Conservation (phyloP, 2,329 filamentous ascomycete species). For the Tolypocladium amazonense region DNA sequence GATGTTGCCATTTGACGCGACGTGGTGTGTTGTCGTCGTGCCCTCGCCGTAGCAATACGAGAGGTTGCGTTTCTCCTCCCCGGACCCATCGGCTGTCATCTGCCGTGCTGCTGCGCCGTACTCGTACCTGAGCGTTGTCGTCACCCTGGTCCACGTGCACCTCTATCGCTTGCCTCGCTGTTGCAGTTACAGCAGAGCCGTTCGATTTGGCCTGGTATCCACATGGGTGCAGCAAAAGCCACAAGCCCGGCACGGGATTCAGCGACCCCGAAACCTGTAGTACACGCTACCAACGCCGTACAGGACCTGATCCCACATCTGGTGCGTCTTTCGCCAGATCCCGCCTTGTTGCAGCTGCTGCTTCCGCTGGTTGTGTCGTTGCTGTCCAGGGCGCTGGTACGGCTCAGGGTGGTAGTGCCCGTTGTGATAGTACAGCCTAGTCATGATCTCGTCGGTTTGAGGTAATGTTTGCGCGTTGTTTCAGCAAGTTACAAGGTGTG, state of each 20-base stretch:
- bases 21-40: neutral
- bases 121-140: neutral
- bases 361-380: neutral
- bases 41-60: neutral
- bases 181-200: neutral
- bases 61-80: neutral
- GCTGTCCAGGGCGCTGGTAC: slow-evolving; percentile 2
- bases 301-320: slow-evolving; percentile 28
- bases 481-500: neutral
- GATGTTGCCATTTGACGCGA: neutral
- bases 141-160: neutral
- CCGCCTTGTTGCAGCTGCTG: slow-evolving; percentile 6
- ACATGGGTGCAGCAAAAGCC: neutral
- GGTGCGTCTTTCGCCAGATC: slow-evolving; percentile 21
- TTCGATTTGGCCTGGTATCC: neutral
- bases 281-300: slow-evolving; percentile 26
- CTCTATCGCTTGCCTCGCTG: neutral
- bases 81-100: neutral
- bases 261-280: slow-evolving; percentile 21
- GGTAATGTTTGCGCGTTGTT: neutral
- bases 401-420: slow-evolving; percentile 16
- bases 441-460: neutral
- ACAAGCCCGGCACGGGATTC: slow-evolving; percentile 1
- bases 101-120: neutral
- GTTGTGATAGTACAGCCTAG: slow-evolving; percentile 17